These are phyloP conservation scores for Kuraishia capsulata DNA, from an alignment of 805 yeast genomes.

Conservation along the genomic window DNA sequence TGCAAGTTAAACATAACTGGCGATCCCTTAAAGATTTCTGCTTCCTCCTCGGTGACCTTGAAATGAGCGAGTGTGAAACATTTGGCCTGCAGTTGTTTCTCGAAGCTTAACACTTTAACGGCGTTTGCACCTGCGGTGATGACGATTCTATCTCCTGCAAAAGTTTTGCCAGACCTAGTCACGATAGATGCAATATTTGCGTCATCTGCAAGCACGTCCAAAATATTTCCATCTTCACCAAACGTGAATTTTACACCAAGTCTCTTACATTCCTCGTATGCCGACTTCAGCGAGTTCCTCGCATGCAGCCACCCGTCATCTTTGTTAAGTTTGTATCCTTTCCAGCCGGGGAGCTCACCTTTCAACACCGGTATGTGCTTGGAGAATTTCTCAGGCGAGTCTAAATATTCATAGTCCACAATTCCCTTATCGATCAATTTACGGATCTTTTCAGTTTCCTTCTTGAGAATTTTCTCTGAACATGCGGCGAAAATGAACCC, in stretches of 20 bases:
- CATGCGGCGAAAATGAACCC: constrained; percentile 15
- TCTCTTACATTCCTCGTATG: constrained; percentile 9
- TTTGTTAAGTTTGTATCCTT: constrained; percentile 12
- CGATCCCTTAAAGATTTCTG: constrained; percentile 21
- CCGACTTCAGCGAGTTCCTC: constrained; percentile 14
- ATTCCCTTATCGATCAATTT: constrained; percentile 6
- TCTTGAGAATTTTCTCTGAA: constrained; percentile 6
- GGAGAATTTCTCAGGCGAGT: constrained; percentile 9
- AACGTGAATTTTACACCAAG: constrained; percentile 14
- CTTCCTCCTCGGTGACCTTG: constrained; percentile 25
- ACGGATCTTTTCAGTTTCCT: constrained; percentile 4
- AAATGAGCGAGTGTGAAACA: constrained; percentile 29
- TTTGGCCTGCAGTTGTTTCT: constrained; percentile 22
- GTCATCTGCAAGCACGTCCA: constrained; percentile 5
- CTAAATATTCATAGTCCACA: constrained; percentile 14
- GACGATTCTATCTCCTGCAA: constrained; percentile 20
- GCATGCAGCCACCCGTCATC: constrained; percentile 22
- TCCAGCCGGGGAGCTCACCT: constrained; percentile 9
- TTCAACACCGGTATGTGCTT: constrained; percentile 12
- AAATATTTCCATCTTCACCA: constrained; percentile 9
- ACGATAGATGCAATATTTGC: constrained; percentile 8
- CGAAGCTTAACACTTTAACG: constrained; percentile 20
- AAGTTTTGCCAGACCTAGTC: constrained; percentile 15
- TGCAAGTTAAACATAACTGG: constrained; percentile 35
- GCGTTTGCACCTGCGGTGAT: constrained; percentile 29